Base-by-base conservation (phyloP, 2,329 filamentous ascomycete species). In the Colletotrichum caudatum region DNA sequence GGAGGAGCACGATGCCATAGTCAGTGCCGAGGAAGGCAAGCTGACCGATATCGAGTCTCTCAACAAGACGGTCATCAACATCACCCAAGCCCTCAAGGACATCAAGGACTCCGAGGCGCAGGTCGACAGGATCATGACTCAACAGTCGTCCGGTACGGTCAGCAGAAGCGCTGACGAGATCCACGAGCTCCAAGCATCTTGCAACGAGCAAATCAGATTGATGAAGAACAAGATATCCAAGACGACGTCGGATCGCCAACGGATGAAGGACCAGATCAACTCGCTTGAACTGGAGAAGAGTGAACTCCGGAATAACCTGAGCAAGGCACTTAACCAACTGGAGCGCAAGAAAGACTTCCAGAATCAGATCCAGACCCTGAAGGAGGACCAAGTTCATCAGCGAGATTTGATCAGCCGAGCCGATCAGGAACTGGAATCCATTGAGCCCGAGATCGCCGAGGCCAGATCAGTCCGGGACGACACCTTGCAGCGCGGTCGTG, bases 151-250 rank as follows among this genome's bases (percentile, higher is more conserved):
- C 70, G 87, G 90, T 18, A 88, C 89, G 16, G 80, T 86, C 12
- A 88, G 89, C 18, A 90, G 93, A 73, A 93, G 93, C 39, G 87
- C 94, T 8, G 93, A 97, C 65, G 93, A 96, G 75, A 94, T 98
- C 64, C 93, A 96, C 76, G 91, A 93, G 64, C 89, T 94, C 59
- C 89, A 94, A 73, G 89, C 90, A 59, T 82, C 84, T 23, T 86
- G 91, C 67, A 88, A 88, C 26, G 93, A 94, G 72, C 90, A 93
- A 77, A 87, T 90, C 74, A 89, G 91, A 66, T 82, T 83, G 29
- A 82, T 90, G 37, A 94, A 93, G 78, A 85, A 85, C 53, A 87
- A 85, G 54, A 86, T 95, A 16, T 81, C 87, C 8, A 93, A 92
- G 76, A 81, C 97, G 41, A 89, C 87, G 0, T 83, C 82, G 16